These are phyloP conservation scores for Ochetophila trinervis DNA, from an alignment of 306 rosid species.

Conservation along the genomic window DNA sequence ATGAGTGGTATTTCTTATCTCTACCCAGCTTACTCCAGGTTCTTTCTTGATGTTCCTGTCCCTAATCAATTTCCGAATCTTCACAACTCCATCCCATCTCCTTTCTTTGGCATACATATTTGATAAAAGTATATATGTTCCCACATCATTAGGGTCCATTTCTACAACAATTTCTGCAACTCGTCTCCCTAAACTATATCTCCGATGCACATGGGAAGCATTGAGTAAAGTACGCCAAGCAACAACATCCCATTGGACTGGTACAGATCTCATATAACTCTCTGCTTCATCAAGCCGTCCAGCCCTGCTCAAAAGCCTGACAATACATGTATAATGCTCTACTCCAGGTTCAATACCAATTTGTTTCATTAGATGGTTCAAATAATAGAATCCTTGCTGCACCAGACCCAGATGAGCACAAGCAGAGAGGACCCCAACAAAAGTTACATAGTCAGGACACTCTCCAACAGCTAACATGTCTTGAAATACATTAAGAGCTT, in stretches of 20 bases:
- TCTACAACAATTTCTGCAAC: constrained; percentile 28
- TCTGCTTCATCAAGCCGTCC: constrained; percentile 39
- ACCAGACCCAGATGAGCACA: constrained; percentile 57
- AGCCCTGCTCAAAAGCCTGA: constrained; percentile 37
- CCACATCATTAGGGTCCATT: constrained; percentile 36
- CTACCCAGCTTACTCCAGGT: constrained; percentile 49
- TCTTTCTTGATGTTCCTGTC: constrained; percentile 39
- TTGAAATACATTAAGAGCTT: constrained; percentile 53
- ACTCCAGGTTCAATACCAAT: constrained; percentile 31
- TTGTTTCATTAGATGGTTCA: constrained; percentile 45
- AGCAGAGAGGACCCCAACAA: constrained; percentile 55
- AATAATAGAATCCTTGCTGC: constrained; percentile 48
- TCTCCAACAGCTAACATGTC: constrained; percentile 44
- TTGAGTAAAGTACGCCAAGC: constrained; percentile 40
- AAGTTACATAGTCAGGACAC: constrained; percentile 50
- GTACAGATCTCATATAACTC: constrained; percentile 26
- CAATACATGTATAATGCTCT: constrained; percentile 39
- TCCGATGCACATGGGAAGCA: constrained; percentile 36
- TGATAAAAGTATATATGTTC: constrained; percentile 34
- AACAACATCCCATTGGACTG: constrained; percentile 36
- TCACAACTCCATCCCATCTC: constrained; percentile 43
- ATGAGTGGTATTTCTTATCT: constrained; percentile 32
- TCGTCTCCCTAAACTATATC: constrained; percentile 28
- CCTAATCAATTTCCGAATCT: constrained; percentile 37
- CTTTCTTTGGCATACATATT: constrained; percentile 43